These are phyloP conservation scores for Solanum acaule DNA, from an alignment of 257 asterid species.

Conservation along the genomic window DNA sequence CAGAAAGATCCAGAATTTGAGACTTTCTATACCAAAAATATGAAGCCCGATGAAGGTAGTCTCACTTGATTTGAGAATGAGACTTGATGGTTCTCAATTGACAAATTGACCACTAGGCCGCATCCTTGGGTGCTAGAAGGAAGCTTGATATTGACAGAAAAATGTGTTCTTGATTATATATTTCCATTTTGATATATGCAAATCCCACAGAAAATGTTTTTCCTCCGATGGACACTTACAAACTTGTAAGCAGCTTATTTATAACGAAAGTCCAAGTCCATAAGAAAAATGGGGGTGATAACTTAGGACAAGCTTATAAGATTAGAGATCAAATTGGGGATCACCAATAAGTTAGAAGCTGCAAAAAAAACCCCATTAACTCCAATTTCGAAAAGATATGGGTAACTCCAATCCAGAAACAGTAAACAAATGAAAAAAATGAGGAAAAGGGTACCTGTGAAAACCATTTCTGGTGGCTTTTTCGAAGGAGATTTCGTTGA, in stretches of 20 bases:
- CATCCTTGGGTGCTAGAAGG: neutral
- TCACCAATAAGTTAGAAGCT: neutral
- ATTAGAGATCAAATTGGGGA: neutral
- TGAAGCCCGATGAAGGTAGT: neutral
- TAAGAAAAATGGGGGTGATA: neutral
- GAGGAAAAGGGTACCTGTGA: slow-evolving; percentile 41
- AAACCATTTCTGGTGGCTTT: slow-evolving; percentile 71
- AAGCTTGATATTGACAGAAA: neutral
- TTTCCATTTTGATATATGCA: neutral
- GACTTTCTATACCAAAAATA: neutral
- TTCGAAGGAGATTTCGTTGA: slow-evolving; percentile 42
- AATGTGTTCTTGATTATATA: neutral
- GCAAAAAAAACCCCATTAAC: neutral
- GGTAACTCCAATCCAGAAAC: neutral
- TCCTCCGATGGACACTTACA: neutral
- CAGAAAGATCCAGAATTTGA: neutral
- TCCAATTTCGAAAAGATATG: neutral
- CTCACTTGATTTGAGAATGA: neutral
- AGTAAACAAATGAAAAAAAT: neutral
- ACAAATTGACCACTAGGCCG: neutral
- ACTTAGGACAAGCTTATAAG: neutral
- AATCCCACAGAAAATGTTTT: neutral
- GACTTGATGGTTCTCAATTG: neutral
- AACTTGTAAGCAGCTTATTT: neutral
- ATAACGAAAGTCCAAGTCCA: neutral